A percentile compares a stretch with the other conserved stretches of the same genome.
Evolutionary conservation across 2,329 filamentous ascomycete genomes (phyloP).

Genomic region (Beauveria australis): DNA sequence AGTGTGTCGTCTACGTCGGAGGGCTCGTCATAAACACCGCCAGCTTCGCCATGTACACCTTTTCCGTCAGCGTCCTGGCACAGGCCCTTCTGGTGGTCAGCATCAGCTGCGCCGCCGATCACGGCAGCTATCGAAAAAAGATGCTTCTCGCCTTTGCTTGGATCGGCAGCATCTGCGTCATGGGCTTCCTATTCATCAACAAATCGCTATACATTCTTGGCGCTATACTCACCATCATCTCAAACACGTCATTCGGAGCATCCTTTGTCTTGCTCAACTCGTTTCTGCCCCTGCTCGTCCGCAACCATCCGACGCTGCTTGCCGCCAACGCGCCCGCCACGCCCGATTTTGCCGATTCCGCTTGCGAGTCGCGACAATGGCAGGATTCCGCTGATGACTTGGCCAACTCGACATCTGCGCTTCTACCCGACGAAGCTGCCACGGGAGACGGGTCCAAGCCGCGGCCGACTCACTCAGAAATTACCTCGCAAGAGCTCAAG

Average conservation of each 20-base stretch:
- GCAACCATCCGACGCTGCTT: conserved; percentile 60
- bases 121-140: conserved; percentile 84
- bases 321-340: conserved; percentile 20
- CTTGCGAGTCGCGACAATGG: conserved; percentile 26
- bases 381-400: conserved; percentile 26
- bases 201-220: conserved; percentile 72
- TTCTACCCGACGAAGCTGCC: conserved; percentile 32
- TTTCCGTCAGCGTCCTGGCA: conserved; percentile 81
- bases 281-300: conserved; percentile 83
- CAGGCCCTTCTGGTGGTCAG: conserved; percentile 90
- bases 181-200: conserved; percentile 76
- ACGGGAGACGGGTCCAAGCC: conserved; percentile 23
- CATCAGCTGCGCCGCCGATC: conserved; percentile 92
- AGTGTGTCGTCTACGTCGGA: conserved; percentile 76
- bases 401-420: conserved; percentile 37
- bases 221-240: conserved; percentile 75
- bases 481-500: conserved; percentile 60
- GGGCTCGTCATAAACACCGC: conserved; percentile 89
- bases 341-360: conserved; percentile 23
- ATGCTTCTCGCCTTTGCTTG: conserved; percentile 80
- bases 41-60: conserved; percentile 97
- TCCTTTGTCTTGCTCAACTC: conserved; percentile 95
- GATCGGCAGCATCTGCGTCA: conserved; percentile 71
- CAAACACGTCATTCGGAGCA: conserved; percentile 89
- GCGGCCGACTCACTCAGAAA: conserved; percentile 36